Percentiles rank a stretch among this genome's conserved stretches.
Evolutionary conservation across 2,329 filamentous ascomycete genomes (phyloP).

Genomic region (Conoideocrella luteorostrata): DNA sequence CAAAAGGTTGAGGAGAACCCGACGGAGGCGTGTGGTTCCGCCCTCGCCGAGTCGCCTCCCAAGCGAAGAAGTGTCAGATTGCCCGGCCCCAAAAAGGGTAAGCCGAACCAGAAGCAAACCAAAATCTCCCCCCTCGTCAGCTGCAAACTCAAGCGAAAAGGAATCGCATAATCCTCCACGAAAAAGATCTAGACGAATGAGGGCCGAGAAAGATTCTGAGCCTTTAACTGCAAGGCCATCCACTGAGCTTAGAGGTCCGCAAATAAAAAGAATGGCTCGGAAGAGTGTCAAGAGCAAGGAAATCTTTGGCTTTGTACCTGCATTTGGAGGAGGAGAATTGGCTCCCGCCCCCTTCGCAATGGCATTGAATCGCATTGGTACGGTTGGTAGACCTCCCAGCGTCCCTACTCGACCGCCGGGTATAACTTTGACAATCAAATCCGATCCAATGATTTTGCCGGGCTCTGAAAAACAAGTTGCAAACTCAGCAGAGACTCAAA

Average conservation of each 20-base stretch:
- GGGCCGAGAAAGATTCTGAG: not conserved
- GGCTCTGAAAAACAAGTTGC: not conserved
- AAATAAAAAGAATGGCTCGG: constrained; percentile 32
- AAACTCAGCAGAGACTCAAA: not conserved
- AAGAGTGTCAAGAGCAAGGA: constrained; percentile 41
- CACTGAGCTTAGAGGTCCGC: constrained; percentile 21
- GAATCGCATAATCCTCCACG: not conserved
- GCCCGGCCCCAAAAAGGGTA: not conserved
- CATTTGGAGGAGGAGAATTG: constrained; percentile 10
- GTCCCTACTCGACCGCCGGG: constrained; percentile 3
- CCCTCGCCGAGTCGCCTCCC: not conserved
- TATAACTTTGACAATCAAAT: not conserved
- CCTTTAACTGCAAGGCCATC: not conserved
- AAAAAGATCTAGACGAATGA: not conserved
- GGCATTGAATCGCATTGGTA: constrained; percentile 9
- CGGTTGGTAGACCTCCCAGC: constrained; percentile 3
- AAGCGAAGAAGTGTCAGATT: not conserved
- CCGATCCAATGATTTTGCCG: no score
- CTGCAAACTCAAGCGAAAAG: not conserved
- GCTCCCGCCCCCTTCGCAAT: constrained; percentile 14
- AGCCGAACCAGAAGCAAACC: not conserved
- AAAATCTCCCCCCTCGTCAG: not conserved
- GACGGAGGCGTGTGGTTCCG: not conserved
- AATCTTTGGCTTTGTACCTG: constrained; percentile 34
- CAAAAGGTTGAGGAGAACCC: not conserved